A percentile compares a stretch with the other conserved stretches of the same genome.
These are phyloP conservation scores for Lophiotrema nucula DNA, from an alignment of 495 filamentous ascomycete species.

Conservation along the genomic window DNA sequence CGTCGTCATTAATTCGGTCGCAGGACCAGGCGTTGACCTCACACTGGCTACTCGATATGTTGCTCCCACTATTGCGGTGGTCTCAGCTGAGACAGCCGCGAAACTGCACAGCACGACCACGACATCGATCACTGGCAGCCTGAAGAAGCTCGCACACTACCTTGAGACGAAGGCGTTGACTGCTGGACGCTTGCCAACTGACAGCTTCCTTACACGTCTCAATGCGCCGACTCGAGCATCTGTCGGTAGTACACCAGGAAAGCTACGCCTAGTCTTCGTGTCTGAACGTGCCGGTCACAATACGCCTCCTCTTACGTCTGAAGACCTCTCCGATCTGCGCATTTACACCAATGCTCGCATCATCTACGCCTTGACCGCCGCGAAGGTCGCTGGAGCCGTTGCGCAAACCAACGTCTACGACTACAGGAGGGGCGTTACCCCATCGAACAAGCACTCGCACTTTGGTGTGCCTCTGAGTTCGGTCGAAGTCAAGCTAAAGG, in stretches of 20 bases:
- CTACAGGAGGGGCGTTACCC: slow-evolving; percentile 60
- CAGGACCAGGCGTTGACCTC: slow-evolving; percentile 67
- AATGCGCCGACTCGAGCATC: slow-evolving; percentile 60
- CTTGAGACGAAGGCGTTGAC: slow-evolving; percentile 66
- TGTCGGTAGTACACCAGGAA: slow-evolving; percentile 65
- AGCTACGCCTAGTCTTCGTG: slow-evolving; percentile 71
- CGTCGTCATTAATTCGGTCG: slow-evolving; percentile 84
- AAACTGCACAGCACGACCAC: slow-evolving; percentile 60
- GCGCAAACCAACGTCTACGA: slow-evolving; percentile 83
- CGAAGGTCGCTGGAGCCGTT: slow-evolving; percentile 80
- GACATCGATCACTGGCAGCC: slow-evolving; percentile 49
- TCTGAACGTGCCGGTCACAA: slow-evolving; percentile 57
- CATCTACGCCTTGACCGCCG: slow-evolving; percentile 79
- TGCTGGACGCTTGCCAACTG: slow-evolving; percentile 69
- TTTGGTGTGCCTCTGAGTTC: slow-evolving; percentile 81
- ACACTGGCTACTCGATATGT: slow-evolving; percentile 67
- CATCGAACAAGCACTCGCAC: slow-evolving; percentile 56
- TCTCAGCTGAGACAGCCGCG: slow-evolving; percentile 69
- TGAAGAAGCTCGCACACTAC: slow-evolving; percentile 63
- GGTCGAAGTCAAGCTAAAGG: slow-evolving; percentile 70
- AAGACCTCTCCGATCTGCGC: slow-evolving; percentile 73
- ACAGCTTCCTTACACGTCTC: slow-evolving; percentile 61
- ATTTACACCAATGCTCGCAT: slow-evolving; percentile 76
- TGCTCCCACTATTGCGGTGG: slow-evolving; percentile 79
- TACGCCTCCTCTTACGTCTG: slow-evolving; percentile 58